These are phyloP conservation scores for Chlorella vulgaris DNA, from an alignment of 139 green algal genomes.

Conservation along the genomic window DNA sequence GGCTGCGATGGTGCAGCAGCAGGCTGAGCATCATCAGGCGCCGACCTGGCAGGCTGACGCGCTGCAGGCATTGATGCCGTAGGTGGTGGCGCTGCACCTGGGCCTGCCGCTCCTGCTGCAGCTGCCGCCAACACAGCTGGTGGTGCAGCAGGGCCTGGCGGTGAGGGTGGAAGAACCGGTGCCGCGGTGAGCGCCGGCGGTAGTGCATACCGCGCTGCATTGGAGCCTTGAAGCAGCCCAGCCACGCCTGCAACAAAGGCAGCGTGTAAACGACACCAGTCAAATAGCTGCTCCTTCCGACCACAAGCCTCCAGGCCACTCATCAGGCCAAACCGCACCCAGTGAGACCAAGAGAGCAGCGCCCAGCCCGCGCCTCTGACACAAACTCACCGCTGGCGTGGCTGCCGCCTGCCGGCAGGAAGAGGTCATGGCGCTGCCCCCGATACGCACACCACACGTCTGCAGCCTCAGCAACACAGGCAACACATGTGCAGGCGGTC, in stretches of 20 bases:
- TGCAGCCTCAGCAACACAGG: not conserved
- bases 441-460: slow-evolving; percentile 81
- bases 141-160: not conserved
- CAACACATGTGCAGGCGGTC: not conserved
- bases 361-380: not conserved
- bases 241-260: slow-evolving; percentile 61
- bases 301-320: no score
- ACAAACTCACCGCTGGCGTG: slow-evolving; percentile 56
- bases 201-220: slow-evolving; percentile 68
- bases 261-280: no score
- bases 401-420: slow-evolving; percentile 71
- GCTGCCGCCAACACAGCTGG: not conserved
- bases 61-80: not conserved
- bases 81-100: not conserved
- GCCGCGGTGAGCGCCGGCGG: slow-evolving; percentile 52
- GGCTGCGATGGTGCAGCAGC: not conserved
- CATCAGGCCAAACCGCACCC: not conserved
- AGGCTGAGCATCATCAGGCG: not conserved
- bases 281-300: no score
- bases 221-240: slow-evolving; percentile 66
- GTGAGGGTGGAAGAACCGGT: not conserved
- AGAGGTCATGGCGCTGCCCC: slow-evolving; percentile 85
- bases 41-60: not conserved
- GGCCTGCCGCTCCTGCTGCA: not conserved
- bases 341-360: not conserved